Conservation (phyloP, 495 filamentous ascomycete species). For the Podospora fimiseda region DNA sequence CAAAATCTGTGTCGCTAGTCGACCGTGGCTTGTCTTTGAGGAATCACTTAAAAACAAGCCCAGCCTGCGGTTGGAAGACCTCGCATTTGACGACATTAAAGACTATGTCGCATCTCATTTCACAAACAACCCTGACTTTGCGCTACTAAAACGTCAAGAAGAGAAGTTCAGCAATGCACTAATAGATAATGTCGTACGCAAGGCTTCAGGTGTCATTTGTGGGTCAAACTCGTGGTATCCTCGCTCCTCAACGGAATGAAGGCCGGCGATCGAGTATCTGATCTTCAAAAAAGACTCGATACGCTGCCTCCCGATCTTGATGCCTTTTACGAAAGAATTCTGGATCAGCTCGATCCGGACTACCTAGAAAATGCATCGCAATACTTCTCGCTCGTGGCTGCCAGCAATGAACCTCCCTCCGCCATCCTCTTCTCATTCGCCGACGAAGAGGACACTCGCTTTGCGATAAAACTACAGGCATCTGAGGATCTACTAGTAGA, state of each 20-base stretch:
- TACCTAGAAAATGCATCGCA: constrained; percentile 21
- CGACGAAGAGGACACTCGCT: constrained; percentile 15
- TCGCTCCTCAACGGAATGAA: constrained; percentile 16
- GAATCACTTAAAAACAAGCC: constrained; percentile 19
- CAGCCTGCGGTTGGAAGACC: constrained; percentile 25
- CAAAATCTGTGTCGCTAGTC: constrained; percentile 35
- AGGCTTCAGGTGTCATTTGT: constrained; percentile 27
- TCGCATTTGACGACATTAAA: constrained; percentile 27
- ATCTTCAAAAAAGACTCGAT: constrained; percentile 16
- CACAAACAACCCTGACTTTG: constrained; percentile 10
- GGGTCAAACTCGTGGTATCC: constrained; percentile 26
- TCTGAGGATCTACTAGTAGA: background rate
- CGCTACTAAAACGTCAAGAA: background rate
- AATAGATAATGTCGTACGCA: constrained; percentile 11
- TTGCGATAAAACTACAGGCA: too few species aligned
- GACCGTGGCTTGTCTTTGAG: constrained; percentile 24
- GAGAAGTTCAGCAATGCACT: constrained; percentile 4
- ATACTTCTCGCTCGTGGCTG: constrained; percentile 19
- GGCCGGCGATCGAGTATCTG: constrained; percentile 16
- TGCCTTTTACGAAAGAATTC: constrained; percentile 15
- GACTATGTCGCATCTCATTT: constrained; percentile 19
- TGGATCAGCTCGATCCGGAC: constrained; percentile 19
- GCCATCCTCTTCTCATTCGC: constrained; percentile 21
- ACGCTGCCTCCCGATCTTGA: constrained; percentile 20
- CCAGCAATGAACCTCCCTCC: background rate